Conservation (phyloP, 208 protist genomes). For the Porcisia hertigi region DNA sequence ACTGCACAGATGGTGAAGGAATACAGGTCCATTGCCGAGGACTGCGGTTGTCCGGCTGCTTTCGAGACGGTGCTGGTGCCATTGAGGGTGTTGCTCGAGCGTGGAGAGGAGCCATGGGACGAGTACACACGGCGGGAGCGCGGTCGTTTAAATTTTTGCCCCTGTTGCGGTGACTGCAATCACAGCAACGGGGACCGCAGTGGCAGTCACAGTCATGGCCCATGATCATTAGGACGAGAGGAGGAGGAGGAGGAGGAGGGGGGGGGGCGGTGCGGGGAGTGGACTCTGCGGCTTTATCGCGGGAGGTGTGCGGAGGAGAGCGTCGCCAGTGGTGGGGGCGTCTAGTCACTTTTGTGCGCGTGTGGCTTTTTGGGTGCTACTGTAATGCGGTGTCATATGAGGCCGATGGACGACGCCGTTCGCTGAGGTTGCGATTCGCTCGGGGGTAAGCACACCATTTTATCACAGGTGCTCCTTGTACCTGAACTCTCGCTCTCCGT, state of each 20-base stretch:
- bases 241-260: background rate
- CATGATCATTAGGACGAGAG: constrained; percentile 15
- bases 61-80: constrained; percentile 45
- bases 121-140: constrained; percentile 62
- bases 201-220: constrained; percentile 13
- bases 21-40: constrained; percentile 14
- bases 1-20: background rate
- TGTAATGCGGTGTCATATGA: background rate
- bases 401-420: background rate
- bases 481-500: no score
- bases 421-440: background rate
- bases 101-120: constrained; percentile 74
- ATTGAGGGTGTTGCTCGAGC: constrained; percentile 57
- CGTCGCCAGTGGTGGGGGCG: background rate
- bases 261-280: no score
- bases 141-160: constrained; percentile 76
- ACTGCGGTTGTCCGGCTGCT: constrained; percentile 5
- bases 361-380: background rate
- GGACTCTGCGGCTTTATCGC: background rate
- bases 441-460: background rate
- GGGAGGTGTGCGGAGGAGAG: no score
- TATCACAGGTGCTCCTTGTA: no score
- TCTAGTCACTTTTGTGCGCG: background rate
- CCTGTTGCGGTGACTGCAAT: constrained; percentile 66
- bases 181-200: constrained; percentile 3